Evolutionary conservation across 2,329 filamentous ascomycete genomes (phyloP), one percentile per base, ranked within the genome.

Genomic region (Pleomassaria siparia): DNA sequence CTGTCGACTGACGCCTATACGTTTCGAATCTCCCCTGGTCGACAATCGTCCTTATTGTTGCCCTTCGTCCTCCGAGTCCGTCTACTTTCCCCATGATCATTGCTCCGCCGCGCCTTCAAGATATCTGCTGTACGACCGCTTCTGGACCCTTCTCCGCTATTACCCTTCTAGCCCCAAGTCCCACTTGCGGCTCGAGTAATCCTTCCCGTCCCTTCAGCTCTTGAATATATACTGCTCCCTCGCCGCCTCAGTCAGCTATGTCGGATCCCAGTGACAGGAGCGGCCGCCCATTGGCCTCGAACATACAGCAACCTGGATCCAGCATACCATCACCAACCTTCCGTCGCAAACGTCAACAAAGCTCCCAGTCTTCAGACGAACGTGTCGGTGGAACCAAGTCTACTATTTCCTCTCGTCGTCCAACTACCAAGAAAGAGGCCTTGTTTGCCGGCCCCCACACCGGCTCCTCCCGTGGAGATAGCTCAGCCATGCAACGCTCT

Each of bases 401-500:
- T 44, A 45, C 49, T 29, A 52, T 54, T 39, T 53, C 60, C 60
- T 65, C 56, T 50, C 61, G 62, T 54, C 61, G 60, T 50, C 60
- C 51, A 59, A 57, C 48, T 51, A 53, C 40, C 37, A 59, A 45
- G 44, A 60, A 58, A 47, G 52, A 62, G 43, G 44, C 54, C 24
- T 37, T 35, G 13, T 50, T 55, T n/a, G 47, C 56, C 41, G 51
- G 50, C 50, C 59, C 61, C 54, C 54, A 62, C 56, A 40, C 49
- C 53, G 55, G 56, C 44, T 59, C 62, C 54, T 63, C 67, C 54
- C 60, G 56, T 44, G 56, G 59, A 24, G 56, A 66, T 32, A 56
- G 51, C 44, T 54, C 56, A 56, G 62, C 54, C 33, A 69, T 70
- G 65, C 60, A 67, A 55, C 62, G 56, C 42, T 69, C 64, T 15